phyloP scores from a whole-genome alignment of 2,329 filamentous ascomycete genomes.

The Epichloe amarillans region DNA sequence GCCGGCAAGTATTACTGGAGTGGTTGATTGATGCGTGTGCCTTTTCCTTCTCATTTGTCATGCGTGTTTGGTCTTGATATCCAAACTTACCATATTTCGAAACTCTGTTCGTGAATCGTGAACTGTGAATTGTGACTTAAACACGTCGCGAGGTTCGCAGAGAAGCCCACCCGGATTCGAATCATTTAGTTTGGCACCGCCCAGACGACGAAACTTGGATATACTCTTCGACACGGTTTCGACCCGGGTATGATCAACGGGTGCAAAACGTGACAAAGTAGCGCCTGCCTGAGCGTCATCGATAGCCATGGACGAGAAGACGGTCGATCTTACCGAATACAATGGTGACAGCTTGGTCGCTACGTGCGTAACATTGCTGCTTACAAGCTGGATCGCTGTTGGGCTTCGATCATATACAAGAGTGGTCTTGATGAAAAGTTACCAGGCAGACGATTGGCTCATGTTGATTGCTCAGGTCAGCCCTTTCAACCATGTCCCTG shows the following conservation, averaged over 20 bases:
- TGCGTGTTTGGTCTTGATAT: not conserved
- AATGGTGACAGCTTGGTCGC: slow-evolving; percentile 25
- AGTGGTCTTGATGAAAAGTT: slow-evolving; percentile 28
- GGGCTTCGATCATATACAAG: slow-evolving; percentile 31
- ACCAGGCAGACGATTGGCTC: slow-evolving; percentile 39
- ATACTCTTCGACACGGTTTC: not conserved
- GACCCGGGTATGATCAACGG: slow-evolving; percentile 1
- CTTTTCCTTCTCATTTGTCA: not conserved
- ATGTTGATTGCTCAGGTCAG: slow-evolving; percentile 35
- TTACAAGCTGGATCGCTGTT: slow-evolving; percentile 29
- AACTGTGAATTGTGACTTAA: not conserved
- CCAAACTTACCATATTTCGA: not conserved
- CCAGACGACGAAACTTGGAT: not conserved
- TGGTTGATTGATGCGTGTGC: not conserved
- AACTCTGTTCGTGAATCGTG: not conserved
- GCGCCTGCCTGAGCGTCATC: not conserved
- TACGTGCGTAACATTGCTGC: slow-evolving; percentile 24
- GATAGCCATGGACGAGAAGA: slow-evolving; percentile 16
- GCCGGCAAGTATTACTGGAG: not conserved
- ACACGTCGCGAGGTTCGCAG: not conserved
- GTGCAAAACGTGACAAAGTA: not conserved
- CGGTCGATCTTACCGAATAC: slow-evolving; percentile 22
- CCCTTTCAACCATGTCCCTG: not conserved
- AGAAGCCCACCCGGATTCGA: not conserved
- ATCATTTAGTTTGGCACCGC: not conserved